Percentiles rank a stretch among this genome's conserved stretches.
Evolutionary conservation across 768 basidiomycete genomes (phyloP).

Genomic region (Saitozyma sp.): DNA sequence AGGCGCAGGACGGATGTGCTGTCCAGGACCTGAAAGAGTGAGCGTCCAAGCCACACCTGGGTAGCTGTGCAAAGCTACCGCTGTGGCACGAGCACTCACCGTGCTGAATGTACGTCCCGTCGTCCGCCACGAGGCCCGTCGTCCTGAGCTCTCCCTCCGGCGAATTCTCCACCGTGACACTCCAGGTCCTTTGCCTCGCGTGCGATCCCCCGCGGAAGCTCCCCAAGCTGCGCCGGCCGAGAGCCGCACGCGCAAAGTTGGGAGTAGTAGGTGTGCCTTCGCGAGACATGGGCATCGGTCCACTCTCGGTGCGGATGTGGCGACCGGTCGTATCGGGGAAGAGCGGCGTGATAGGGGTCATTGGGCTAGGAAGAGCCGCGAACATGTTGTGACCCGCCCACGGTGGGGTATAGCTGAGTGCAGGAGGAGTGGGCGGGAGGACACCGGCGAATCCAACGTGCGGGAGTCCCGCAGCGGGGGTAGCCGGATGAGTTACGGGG

Average conservation of each 20-base stretch:
- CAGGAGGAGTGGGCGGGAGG: constrained; percentile 17
- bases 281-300: no score
- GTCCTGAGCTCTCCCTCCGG: constrained; percentile 27
- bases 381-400: constrained; percentile 36
- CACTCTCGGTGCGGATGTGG: no score
- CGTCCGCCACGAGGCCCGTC: constrained; percentile 30
- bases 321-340: no score
- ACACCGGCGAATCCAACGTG: neutral
- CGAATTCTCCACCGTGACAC: constrained; percentile 23
- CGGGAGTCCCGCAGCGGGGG: neutral
- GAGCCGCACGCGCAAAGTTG: no score
- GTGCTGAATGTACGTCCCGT: constrained; percentile 37
- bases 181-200: constrained; percentile 26
- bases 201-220: neutral
- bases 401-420: constrained; percentile 17
- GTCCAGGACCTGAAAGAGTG: constrained; percentile 34
- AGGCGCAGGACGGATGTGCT: constrained; percentile 41
- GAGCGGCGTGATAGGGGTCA: no score
- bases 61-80: neutral
- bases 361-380: constrained; percentile 1
- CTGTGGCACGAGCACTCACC: constrained; percentile 19
- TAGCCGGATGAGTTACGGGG: neutral
- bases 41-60: neutral
- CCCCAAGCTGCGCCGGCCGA: no score
- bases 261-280: no score